These are phyloP conservation scores for Erythrobasidium hasegawianum DNA, from an alignment of 1,284 basidiomycete genomes.

Conservation along the genomic window DNA sequence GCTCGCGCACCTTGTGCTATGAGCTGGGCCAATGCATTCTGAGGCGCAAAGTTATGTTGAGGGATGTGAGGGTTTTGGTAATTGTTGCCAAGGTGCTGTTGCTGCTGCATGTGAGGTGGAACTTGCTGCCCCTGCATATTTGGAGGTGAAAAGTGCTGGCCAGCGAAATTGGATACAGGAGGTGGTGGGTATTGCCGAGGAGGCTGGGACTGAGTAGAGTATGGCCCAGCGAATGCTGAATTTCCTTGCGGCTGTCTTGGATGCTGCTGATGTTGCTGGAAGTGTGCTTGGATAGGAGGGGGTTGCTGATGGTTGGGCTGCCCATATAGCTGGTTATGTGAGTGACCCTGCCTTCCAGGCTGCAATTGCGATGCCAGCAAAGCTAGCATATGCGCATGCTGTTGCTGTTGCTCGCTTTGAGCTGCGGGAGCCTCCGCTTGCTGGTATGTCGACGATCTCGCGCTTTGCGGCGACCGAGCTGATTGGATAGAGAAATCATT, in stretches of 20 bases:
- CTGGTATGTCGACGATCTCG: constrained; percentile 1
- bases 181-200: too few species aligned
- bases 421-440: too few species aligned
- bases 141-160: too few species aligned
- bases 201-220: too few species aligned
- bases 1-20: constrained; percentile 19
- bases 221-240: not conserved
- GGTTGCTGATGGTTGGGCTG: not conserved
- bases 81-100: constrained; percentile 3
- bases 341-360: not conserved
- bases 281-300: constrained; percentile 4
- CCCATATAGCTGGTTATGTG: not conserved
- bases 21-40: constrained; percentile 30
- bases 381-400: constrained; percentile 23
- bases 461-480: not conserved
- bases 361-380: constrained; percentile 4
- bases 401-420: not conserved
- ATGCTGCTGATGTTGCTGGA: constrained; percentile 18
- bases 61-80: not conserved
- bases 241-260: constrained; percentile 4
- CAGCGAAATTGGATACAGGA: too few species aligned
- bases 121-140: not conserved
- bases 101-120: not conserved
- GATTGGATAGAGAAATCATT: not conserved
- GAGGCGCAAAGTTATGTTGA: constrained; percentile 15